Evolutionary conservation across 2,329 filamentous ascomycete species (phyloP), one percentile per base, ranked within the genome.

Genomic region (Ophiostoma pallidulum): DNA sequence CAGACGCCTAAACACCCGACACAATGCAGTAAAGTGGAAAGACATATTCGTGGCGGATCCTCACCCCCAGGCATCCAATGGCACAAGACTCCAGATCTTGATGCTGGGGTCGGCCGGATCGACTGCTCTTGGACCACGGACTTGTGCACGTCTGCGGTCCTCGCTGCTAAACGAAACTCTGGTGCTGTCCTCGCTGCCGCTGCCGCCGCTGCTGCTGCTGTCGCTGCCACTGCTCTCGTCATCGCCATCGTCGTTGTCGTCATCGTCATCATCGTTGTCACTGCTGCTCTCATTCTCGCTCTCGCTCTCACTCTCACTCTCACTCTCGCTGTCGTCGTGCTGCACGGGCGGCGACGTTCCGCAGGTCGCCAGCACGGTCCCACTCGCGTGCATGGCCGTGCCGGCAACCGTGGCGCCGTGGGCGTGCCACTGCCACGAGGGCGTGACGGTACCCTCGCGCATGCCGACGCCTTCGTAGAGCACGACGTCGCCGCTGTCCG

Each of bases 401-500:
- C 70, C 71, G 8, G 73, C 73, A 0, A 79, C 64, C 19, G 35
- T 38, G 1, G 74, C 68, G 5, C 58, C 58, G 49, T 75, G 70
- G 0, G 68, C 68, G 18, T 64, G 56, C 71, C 74, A 79, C n/a
- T 59, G 57, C 74, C 75, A 78, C 0, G 66, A 61, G 4, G 69
- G 66, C 22, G 64, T 57, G 19, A 67, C 58, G 7, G 65, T 62
- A 14, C 75, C 77, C 38, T 66, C 68, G 3, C 52, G 54, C 33
- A 59, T 62, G 22, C 78, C 77, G 0, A 80, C 71, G 10, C 67
- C 67, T 37, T 82, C 74, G 73, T 77, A 83, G 7, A 81, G 71
- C 38, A 67, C 66, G n/a, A 80, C 72, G 3, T 62, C 57, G 2
- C 80, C 78, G 51, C 71, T 65, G 37, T 69, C 66, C 1, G 73